phyloP scores from a whole-genome alignment of 805 yeast genomes.

The Myxozyma sirexii region DNA sequence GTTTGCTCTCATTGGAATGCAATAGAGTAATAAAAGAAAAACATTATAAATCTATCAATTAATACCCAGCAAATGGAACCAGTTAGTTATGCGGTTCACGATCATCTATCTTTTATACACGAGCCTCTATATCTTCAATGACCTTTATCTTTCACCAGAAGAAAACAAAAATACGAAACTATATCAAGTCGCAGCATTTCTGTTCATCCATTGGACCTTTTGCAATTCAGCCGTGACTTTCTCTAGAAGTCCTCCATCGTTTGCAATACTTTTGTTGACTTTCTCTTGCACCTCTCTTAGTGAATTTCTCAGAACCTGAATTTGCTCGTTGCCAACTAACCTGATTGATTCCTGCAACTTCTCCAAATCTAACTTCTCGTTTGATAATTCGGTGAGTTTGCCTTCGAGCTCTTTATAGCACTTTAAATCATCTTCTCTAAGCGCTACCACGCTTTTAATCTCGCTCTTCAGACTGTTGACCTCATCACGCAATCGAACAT shows the following conservation, averaged over 20 bases:
- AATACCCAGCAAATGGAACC: too few relatives aligned
- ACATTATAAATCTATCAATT: too few relatives aligned
- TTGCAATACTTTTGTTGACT: background rate
- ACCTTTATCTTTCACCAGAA: too few relatives aligned
- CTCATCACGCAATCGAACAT: constrained; percentile 18
- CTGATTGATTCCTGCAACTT: constrained; percentile 7
- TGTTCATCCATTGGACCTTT: constrained; percentile 19
- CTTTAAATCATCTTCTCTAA: constrained; percentile 14
- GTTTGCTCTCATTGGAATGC: too few relatives aligned
- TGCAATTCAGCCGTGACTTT: constrained; percentile 14
- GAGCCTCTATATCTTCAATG: too few relatives aligned
- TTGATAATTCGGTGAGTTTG: background rate
- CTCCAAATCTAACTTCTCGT: constrained; percentile 7
- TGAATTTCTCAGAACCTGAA: background rate
- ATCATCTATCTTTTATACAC: too few relatives aligned
- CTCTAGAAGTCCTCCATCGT: constrained; percentile 13
- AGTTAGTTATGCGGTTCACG: too few relatives aligned
- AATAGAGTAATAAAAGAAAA: too few relatives aligned
- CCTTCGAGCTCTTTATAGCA: constrained; percentile 2
- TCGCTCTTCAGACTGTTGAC: constrained; percentile 12
- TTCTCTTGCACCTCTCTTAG: constrained; percentile 9
- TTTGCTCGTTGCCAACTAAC: constrained; percentile 1
- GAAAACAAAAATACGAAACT: too few relatives aligned
- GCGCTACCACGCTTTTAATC: constrained; percentile 4
- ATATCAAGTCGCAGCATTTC: constrained; percentile 5